Evolutionary conservation across 2,329 filamentous ascomycete genomes (phyloP), one percentile per base, ranked within the genome.

Genomic region (Cercospora janseana): DNA sequence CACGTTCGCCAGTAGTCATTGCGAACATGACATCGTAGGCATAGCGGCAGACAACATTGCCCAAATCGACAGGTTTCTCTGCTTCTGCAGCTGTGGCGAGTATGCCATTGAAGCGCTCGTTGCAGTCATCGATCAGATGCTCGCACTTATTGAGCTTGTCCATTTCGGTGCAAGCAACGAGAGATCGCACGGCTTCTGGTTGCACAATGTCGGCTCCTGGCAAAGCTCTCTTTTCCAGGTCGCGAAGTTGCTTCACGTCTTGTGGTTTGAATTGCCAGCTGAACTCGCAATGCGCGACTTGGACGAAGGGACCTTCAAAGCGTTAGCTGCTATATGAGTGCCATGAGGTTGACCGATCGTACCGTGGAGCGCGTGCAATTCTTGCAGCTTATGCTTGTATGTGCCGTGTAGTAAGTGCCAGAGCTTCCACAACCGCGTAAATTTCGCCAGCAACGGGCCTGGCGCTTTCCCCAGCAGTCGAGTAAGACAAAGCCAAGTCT

Each of bases 11-110:
- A 27, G 51, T 57, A 13, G 58, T 60, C 18, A 55, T 54, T 6
- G 51, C 44, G 26, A 57, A 38, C 53, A 63, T 54, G 6, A 57
- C 41, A 27, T 63, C 60, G 47, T 52, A 60, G n/a, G 56, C 56
- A 26, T 60, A 59, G 12, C 56, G 52, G 8, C 51, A 40, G 34
- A 60, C 31, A 3, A 57, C 18, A 4, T 48, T 49, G n/a, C 47
- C 38, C 13, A 60, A 2, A 16, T 57, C 45, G 21, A 62, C 29
- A 4, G 23, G 35, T 10, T 46, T n/a, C n/a, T 42, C 12, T 43
- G 40, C 15, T 47, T 31, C 18, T 31, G 15, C n/a, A 12, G 44
- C 37, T n/a, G 53, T 48, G 4, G 28, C 27, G 9, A 54, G 37
- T 8, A 58, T 18, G 7, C 29, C 15, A 12, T 57, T 18, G 4